Percentiles rank a stretch among this genome's conserved stretches.
phyloP scores from a whole-genome alignment of 2,329 filamentous ascomycete species.

The Alternaria ethzedia region DNA sequence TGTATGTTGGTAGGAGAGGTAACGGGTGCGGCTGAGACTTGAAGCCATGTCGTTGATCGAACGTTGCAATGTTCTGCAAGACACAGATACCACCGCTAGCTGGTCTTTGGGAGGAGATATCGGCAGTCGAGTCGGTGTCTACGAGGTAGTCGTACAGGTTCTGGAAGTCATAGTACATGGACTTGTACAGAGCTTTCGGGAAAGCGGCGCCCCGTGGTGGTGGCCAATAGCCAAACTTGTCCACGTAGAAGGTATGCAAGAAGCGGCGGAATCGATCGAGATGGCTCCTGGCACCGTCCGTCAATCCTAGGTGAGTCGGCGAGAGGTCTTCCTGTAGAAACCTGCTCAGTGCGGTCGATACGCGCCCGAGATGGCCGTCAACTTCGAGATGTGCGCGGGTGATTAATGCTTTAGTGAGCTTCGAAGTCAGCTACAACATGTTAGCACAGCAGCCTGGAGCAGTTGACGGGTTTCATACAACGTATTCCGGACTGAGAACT shows the following conservation, averaged over 20 bases:
- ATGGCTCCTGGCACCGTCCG: slow-evolving; percentile 66
- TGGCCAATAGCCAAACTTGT: slow-evolving; percentile 75
- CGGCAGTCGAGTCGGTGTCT: slow-evolving; percentile 62
- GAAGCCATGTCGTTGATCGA: slow-evolving; percentile 68
- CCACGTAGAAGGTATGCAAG: slow-evolving; percentile 69
- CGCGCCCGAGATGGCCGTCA: slow-evolving; percentile 66
- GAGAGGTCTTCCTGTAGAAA: slow-evolving; percentile 77
- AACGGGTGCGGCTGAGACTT: slow-evolving; percentile 67
- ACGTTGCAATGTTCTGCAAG: slow-evolving; percentile 69
- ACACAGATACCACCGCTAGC: slow-evolving; percentile 73
- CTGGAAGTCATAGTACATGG: slow-evolving; percentile 73
- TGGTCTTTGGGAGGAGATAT: slow-evolving; percentile 59
- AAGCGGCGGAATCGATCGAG: slow-evolving; percentile 76
- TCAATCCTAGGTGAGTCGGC: slow-evolving; percentile 68
- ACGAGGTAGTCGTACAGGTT: slow-evolving; percentile 74
- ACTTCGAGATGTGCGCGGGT: slow-evolving; percentile 68
- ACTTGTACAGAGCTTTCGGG: slow-evolving; percentile 63
- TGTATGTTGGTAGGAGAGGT: slow-evolving; percentile 65
- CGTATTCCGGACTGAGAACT: slow-evolving; percentile 63
- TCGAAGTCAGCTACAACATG: slow-evolving; percentile 46
- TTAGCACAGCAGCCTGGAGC: slow-evolving; percentile 1
- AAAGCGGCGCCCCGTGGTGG: slow-evolving; percentile 62
- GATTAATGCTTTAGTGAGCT: slow-evolving; percentile 68
- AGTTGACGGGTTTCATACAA: slow-evolving; percentile 54
- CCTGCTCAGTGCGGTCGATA: slow-evolving; percentile 64